Percentiles rank a stretch among this genome's conserved stretches.
phyloP scores from a whole-genome alignment of 257 asterid species.

The Solanum etuberosum region DNA sequence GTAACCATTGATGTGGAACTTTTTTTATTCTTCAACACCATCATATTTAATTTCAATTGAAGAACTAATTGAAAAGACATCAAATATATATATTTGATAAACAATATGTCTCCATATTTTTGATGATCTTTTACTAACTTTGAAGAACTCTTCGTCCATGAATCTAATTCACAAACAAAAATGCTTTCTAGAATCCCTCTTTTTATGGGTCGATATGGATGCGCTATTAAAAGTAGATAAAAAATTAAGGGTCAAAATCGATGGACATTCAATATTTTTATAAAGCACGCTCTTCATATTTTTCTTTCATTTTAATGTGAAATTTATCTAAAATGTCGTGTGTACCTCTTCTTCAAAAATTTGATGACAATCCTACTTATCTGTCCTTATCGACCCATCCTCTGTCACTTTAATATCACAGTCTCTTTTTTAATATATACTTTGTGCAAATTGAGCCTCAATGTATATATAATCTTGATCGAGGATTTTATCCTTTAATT shows the following conservation, averaged over 20 bases:
- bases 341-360: accelerated
- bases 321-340: accelerated
- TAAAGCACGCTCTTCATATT: accelerated
- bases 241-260: too few species aligned
- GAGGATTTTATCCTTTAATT: not conserved
- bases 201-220: not conserved
- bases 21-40: too few species aligned
- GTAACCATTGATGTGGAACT: too few species aligned
- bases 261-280: too few species aligned
- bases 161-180: not conserved
- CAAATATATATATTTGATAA: too few species aligned
- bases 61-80: not conserved
- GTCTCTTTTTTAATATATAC: not conserved
- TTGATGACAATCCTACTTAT: accelerated
- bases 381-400: not conserved
- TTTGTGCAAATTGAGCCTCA: too few species aligned
- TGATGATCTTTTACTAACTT: not conserved
- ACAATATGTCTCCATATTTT: not conserved
- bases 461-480: not conserved
- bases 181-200: not conserved
- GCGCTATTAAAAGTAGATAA: not conserved
- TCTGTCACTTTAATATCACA: not conserved
- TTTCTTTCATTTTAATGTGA: not conserved
- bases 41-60: too few species aligned
- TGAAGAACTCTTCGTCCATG: not conserved